These are phyloP conservation scores for Eimeria acervulina DNA, from an alignment of 169 alveolate genomes.

Conservation along the genomic window DNA sequence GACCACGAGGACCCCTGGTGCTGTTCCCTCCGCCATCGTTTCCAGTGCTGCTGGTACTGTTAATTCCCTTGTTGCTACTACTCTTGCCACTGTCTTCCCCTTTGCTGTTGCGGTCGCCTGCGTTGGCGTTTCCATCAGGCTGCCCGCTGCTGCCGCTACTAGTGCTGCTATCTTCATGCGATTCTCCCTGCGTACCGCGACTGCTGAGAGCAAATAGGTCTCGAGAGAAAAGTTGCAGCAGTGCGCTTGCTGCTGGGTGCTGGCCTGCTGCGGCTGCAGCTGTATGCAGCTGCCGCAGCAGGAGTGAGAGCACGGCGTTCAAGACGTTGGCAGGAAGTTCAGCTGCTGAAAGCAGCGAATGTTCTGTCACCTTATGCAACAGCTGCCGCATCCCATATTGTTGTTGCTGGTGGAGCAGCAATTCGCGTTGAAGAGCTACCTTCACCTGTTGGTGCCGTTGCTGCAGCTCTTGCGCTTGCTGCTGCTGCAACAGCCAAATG, in stretches of 20 bases:
- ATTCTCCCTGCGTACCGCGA: conserved; percentile 9
- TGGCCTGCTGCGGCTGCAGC: conserved; percentile 11
- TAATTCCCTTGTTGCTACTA: conserved; percentile 44
- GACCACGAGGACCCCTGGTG: conserved; percentile 10
- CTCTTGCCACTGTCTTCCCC: background rate
- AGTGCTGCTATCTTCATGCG: background rate
- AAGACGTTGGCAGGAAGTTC: background rate
- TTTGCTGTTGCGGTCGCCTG: conserved; percentile 1
- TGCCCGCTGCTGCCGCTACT: background rate
- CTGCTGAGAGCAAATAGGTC: conserved; percentile 24
- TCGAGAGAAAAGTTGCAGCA: conserved; percentile 53
- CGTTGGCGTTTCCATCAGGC: background rate
- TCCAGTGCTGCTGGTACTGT: conserved; percentile 26
- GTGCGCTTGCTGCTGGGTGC: conserved; percentile 21
- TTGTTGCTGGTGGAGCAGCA: conserved; percentile 31
- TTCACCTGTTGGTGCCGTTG: background rate
- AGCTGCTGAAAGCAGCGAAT: background rate
- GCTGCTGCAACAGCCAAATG: conserved; percentile 22
- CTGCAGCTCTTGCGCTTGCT: background rate
- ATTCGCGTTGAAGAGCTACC: conserved; percentile 14
- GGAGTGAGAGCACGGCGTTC: conserved; percentile 23
- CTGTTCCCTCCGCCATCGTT: conserved; percentile 14
- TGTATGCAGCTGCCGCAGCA: conserved; percentile 56
- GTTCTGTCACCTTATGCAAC: conserved; percentile 3
- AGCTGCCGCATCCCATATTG: background rate